These are phyloP conservation scores for Phtheirospermum japonicum DNA, from an alignment of 257 asterid species.

Conservation along the genomic window DNA sequence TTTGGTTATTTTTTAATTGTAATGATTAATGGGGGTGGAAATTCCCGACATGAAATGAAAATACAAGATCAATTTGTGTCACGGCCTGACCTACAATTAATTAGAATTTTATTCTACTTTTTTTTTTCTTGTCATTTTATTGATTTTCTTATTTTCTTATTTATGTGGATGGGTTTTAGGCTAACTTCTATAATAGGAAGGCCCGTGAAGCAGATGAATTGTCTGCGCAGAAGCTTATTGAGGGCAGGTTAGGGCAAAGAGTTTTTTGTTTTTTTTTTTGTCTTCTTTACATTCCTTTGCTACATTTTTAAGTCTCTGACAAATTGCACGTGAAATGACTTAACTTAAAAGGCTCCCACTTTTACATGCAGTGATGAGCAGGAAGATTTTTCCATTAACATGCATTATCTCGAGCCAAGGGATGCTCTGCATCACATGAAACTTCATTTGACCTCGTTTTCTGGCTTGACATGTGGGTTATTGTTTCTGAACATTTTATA, in stretches of 20 bases:
- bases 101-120: constrained; percentile 8
- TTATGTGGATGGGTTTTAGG: constrained; percentile 42
- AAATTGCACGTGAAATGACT: constrained; percentile 17
- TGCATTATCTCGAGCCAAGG: constrained; percentile 55
- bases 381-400: constrained; percentile 45
- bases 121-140: neutral
- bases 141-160: constrained; percentile 17
- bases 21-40: neutral
- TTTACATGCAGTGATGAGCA: constrained; percentile 46
- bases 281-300: constrained; percentile 12
- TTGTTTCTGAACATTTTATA: constrained; percentile 19
- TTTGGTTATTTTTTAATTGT: neutral
- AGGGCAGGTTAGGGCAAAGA: constrained; percentile 44
- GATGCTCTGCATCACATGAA: constrained; percentile 50
- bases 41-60: neutral
- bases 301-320: constrained; percentile 14
- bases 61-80: too few relatives aligned
- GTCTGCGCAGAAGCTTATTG: constrained; percentile 51
- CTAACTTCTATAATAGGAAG: constrained; percentile 56
- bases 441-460: constrained; percentile 41
- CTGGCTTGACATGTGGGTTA: constrained; percentile 60
- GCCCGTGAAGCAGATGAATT: constrained; percentile 76
- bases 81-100: neutral
- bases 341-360: constrained; percentile 4
- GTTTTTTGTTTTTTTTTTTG: constrained; percentile 15